phyloP scores from a whole-genome alignment of 2,329 filamentous ascomycete species.

The Capronia epimyces region DNA sequence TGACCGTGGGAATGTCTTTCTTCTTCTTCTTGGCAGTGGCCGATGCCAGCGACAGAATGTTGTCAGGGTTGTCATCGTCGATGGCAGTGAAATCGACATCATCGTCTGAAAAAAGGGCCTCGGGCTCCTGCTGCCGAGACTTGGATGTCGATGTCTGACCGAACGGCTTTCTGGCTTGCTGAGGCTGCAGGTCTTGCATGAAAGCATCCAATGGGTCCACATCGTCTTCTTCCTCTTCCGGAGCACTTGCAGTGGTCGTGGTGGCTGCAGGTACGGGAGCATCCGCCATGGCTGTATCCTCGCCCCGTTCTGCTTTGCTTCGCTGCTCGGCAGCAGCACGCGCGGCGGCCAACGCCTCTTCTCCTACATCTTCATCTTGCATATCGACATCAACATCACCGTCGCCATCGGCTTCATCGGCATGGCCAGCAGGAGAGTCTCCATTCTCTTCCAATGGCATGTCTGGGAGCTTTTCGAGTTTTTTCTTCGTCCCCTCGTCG shows the following conservation, averaged over 20 bases:
- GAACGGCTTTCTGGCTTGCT: slow-evolving; percentile 32
- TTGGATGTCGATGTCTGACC: slow-evolving; percentile 37
- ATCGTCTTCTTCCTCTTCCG: slow-evolving; percentile 56
- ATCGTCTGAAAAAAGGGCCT: slow-evolving; percentile 79
- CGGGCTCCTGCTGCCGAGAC: slow-evolving; percentile 61
- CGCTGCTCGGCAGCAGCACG: slow-evolving; percentile 80
- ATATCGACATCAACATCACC: slow-evolving; percentile 70
- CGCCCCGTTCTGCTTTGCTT: slow-evolving; percentile 36
- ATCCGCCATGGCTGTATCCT: slow-evolving; percentile 35
- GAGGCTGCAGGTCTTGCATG: slow-evolving; percentile 67
- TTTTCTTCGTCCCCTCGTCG: slow-evolving; percentile 78
- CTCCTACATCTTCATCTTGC: slow-evolving; percentile 74
- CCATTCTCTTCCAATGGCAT: slow-evolving; percentile 49
- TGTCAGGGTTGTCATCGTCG: slow-evolving; percentile 57
- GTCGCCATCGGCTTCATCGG: slow-evolving; percentile 53
- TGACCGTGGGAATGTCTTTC: slow-evolving; percentile 83
- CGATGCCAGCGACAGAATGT: slow-evolving; percentile 55
- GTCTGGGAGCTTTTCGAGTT: slow-evolving; percentile 83
- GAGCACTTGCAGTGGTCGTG: slow-evolving; percentile 41
- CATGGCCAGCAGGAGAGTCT: slow-evolving; percentile 57
- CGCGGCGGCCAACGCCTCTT: slow-evolving; percentile 79
- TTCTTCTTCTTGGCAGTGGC: slow-evolving; percentile 59
- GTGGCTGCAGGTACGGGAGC: slow-evolving; percentile 36
- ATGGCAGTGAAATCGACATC: slow-evolving; percentile 62
- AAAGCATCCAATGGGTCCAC: slow-evolving; percentile 94